Evolutionary conservation across 1,284 basidiomycete species (phyloP).

Genomic region (Meira miltonrushii): DNA sequence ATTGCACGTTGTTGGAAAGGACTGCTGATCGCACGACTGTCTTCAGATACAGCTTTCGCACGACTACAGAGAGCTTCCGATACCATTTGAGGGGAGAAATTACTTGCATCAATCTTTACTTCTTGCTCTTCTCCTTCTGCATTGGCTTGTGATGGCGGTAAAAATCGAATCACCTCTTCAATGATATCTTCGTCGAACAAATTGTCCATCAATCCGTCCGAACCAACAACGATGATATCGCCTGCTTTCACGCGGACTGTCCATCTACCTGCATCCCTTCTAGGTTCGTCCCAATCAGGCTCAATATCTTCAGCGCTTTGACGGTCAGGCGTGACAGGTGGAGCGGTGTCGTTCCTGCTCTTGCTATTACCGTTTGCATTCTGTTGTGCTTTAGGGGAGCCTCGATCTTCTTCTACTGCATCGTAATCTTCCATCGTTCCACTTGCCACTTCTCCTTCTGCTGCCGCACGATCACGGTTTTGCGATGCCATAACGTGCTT

Average conservation of each 20-base stretch:
- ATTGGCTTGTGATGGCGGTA: conserved; percentile 31
- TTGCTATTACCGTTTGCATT: background rate
- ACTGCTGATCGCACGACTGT: conserved; percentile 55
- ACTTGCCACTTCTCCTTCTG: conserved; percentile 2
- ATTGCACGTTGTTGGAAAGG: conserved; percentile 60
- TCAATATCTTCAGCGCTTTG: conserved; percentile 14
- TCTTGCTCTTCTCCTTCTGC: background rate
- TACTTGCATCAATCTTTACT: conserved; percentile 15
- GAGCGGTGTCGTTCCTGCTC: background rate
- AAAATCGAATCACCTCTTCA: conserved; percentile 74
- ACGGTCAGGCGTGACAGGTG: background rate
- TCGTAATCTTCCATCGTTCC: conserved; percentile 13
- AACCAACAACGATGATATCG: conserved; percentile 83
- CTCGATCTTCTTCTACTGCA: conserved; percentile 8
- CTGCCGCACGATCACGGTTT: conserved; percentile 3
- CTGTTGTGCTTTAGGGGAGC: background rate
- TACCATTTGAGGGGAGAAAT: conserved; percentile 58
- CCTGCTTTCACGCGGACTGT: conserved; percentile 69
- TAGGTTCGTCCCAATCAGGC: conserved; percentile 37
- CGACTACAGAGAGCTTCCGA: conserved; percentile 57
- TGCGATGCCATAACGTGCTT: background rate
- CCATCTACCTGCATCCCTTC: conserved; percentile 22
- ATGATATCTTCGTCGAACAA: conserved; percentile 91
- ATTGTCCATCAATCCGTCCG: conserved; percentile 87
- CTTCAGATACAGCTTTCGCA: conserved; percentile 57